Evolutionary conservation across 176 grass and related monocot genomes (phyloP).

Genomic region (Oryza coarctata): DNA sequence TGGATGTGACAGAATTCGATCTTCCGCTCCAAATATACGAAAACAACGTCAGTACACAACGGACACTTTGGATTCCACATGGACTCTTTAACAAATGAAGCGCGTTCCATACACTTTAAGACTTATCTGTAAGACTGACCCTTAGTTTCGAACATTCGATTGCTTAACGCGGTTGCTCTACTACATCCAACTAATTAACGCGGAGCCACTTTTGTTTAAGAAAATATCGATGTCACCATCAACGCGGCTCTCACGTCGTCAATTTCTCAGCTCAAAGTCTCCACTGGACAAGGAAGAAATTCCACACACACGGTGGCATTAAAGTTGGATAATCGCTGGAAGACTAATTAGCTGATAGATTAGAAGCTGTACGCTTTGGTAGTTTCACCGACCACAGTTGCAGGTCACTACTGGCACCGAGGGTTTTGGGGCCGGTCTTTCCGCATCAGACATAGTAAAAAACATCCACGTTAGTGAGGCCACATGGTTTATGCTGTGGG

Average conservation of each 20-base stretch:
- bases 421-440: background rate
- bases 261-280: background rate
- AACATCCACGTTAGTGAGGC: background rate
- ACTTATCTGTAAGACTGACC: background rate
- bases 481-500: too few relatives aligned
- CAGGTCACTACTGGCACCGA: background rate
- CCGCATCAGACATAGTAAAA: background rate
- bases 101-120: background rate
- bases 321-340: background rate
- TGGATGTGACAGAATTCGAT: too few relatives aligned
- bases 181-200: background rate
- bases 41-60: background rate
- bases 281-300: background rate
- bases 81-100: too few relatives aligned
- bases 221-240: background rate
- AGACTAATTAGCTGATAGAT: too few relatives aligned
- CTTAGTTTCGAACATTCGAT: background rate
- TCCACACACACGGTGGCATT: background rate
- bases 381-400: background rate
- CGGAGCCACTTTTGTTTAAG: background rate
- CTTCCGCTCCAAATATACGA: background rate
- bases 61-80: background rate
- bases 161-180: conserved; percentile 25
- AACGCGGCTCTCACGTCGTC: background rate
- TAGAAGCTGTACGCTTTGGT: too few relatives aligned